Evolutionary conservation across 129 eudicot genomes (phyloP).

Genomic region (Lactuca sativa): DNA sequence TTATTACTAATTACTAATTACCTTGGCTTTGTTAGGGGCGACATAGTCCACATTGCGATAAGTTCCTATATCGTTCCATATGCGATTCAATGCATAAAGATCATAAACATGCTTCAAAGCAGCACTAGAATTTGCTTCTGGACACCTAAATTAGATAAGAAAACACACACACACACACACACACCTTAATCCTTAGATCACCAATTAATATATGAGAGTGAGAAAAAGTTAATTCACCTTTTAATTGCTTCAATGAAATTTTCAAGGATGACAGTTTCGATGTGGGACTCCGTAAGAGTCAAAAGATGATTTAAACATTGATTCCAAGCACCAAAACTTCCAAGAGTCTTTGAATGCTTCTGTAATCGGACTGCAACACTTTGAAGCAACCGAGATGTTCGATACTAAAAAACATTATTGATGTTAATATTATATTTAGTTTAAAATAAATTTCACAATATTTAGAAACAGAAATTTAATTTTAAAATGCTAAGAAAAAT

Average conservation of each 20-base stretch:
- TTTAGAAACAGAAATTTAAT: too few relatives aligned
- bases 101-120: slow-evolving; percentile 91
- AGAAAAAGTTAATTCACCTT: slow-evolving; percentile 47
- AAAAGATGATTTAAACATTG: slow-evolving; percentile 94
- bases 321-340: slow-evolving; percentile 97
- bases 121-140: slow-evolving; percentile 76
- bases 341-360: slow-evolving; percentile 96
- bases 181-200: slow-evolving; percentile 11
- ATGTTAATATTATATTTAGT: neutral
- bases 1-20: slow-evolving; percentile 17
- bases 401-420: slow-evolving; percentile 65
- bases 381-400: slow-evolving; percentile 92
- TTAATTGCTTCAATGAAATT: slow-evolving; percentile 69
- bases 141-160: slow-evolving; percentile 56
- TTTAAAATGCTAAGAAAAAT: neutral
- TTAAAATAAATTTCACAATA: too few relatives aligned
- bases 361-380: slow-evolving; percentile 80
- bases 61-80: slow-evolving; percentile 96
- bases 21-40: slow-evolving; percentile 99
- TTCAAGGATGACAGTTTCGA: slow-evolving; percentile 85
- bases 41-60: slow-evolving; percentile 97
- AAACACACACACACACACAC: too few relatives aligned
- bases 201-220: neutral
- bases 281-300: slow-evolving; percentile 95
- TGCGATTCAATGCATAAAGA: slow-evolving; percentile 87